Evolutionary conservation across 352 stramenopile genomes (phyloP), one percentile per base, ranked within the genome.

Genomic region (Globisporangium perplexum): DNA sequence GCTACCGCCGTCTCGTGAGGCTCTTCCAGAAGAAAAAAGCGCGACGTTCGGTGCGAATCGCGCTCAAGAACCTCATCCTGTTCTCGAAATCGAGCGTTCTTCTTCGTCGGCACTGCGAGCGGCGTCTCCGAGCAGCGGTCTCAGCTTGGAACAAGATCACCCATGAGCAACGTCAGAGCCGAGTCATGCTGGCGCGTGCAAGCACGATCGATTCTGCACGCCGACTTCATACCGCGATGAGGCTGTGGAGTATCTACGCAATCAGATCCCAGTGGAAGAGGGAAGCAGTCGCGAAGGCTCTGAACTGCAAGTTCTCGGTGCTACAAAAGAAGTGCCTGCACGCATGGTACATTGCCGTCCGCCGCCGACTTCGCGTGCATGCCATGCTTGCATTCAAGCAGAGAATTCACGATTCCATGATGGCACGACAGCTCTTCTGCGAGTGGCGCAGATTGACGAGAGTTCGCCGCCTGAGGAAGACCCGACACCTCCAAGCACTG

Each of bases 11-110:
- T 45, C 58, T 81, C 18, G 57, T 76, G 20, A 73, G 68, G 38
- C 56, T 81, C 11, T 81, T 77, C 35, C 65, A 65, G 15, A 76
- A 68, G 57, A 81, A 78, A n/a, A 51, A 56, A 0, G 15, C 43
- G 12, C 58, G 69, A 31, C 26, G 42, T 11, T 48, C 20, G 1
- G 20, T 65, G 11, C 57, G 53, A 10, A 42, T 18, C 2, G 28
- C 60, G 10, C 67, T 81, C 14, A 59, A 48, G 11, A 39, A 58
- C 18, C 61, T 71, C 22, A 33, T 48, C 7, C 22, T 72, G 24
- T 41, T 55, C 23, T 26, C 49, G 30, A 50, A 55, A 20, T 42
- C 59, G 12, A 51, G 26, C 11, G 46, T 43, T 33, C 47, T 58
- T 8, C 50, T 44, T 22, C 59, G 60, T 35, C 62, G 57, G 42